These are phyloP conservation scores for Colletotrichum tamarilloi DNA, from an alignment of 2,329 filamentous ascomycete genomes.

Conservation along the genomic window DNA sequence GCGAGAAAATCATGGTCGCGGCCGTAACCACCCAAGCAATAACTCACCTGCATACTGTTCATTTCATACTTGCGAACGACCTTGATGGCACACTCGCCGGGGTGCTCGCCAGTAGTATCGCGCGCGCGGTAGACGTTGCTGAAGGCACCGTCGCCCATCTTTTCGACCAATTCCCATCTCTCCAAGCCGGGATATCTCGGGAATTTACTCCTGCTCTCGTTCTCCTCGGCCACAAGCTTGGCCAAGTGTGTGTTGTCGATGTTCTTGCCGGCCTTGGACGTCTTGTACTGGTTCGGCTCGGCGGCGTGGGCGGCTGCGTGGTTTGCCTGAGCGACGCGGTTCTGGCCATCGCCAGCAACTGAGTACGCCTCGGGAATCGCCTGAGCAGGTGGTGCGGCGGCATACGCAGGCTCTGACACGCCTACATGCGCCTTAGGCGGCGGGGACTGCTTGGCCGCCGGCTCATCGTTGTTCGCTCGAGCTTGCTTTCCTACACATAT, in stretches of 20 bases:
- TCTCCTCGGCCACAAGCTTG: slow-evolving; percentile 91
- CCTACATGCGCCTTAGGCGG: slow-evolving; percentile 64
- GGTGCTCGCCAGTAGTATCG: slow-evolving; percentile 73
- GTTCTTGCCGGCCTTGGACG: slow-evolving; percentile 42
- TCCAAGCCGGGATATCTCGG: slow-evolving; percentile 86
- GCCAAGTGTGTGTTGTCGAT: slow-evolving; percentile 78
- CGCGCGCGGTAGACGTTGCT: slow-evolving; percentile 96
- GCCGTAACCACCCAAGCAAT: slow-evolving; percentile 33
- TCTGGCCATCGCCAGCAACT: slow-evolving; percentile 68
- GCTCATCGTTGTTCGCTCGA: slow-evolving; percentile 69
- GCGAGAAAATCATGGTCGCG: slow-evolving; percentile 37
- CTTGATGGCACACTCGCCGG: slow-evolving; percentile 93
- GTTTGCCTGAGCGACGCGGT: slow-evolving; percentile 76
- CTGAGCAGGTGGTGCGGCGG: slow-evolving; percentile 49
- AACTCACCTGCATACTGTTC: slow-evolving; percentile 97
- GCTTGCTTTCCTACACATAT: slow-evolving; percentile 81
- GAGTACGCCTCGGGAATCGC: slow-evolving; percentile 71
- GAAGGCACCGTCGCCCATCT: slow-evolving; percentile 99
- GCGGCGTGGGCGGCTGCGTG: slow-evolving; percentile 72
- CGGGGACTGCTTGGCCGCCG: slow-evolving; percentile 62
- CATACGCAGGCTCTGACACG: slow-evolving; percentile 61
- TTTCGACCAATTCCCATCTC: slow-evolving; percentile 87
- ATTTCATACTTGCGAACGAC: slow-evolving; percentile 99
- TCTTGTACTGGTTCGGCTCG: slow-evolving; percentile 68
- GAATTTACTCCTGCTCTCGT: slow-evolving; percentile 85